A percentile compares a stretch with the other conserved stretches of the same genome.
Evolutionary conservation across 371 early-diverging fungal genomes (phyloP).

Genomic region (Coemansia sp.): DNA sequence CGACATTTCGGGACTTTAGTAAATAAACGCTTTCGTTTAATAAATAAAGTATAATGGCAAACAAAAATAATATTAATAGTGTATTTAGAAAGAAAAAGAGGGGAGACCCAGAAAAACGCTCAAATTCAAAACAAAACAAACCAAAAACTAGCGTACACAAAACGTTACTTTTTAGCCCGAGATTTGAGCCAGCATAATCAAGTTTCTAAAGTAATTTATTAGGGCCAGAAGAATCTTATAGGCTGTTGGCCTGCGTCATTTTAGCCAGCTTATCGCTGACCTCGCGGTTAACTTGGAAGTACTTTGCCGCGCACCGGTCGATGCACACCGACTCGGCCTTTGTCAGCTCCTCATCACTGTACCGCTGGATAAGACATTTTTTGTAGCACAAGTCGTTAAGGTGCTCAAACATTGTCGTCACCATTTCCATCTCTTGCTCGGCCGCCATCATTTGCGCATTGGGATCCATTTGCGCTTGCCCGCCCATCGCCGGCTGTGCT

Average conservation of each 20-base stretch:
- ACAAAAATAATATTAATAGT: too few relatives aligned
- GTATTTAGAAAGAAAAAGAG: too few relatives aligned
- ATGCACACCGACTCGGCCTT: conserved; percentile 96
- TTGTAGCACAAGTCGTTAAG: conserved; percentile 80
- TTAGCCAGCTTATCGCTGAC: conserved; percentile 69
- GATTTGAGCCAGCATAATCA: too few relatives aligned
- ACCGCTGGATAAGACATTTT: conserved; percentile 85
- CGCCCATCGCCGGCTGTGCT: conserved; percentile 20
- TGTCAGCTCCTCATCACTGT: conserved; percentile 84
- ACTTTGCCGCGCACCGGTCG: conserved; percentile 90
- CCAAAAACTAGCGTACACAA: too few relatives aligned
- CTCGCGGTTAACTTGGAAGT: conserved; percentile 72
- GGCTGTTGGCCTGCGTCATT: conserved; percentile 52
- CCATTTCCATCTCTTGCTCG: conserved; percentile 84
- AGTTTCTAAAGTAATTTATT: too few relatives aligned
- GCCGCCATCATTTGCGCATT: conserved; percentile 70
- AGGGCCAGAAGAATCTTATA: conserved; percentile 10
- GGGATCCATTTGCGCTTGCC: conserved; percentile 41
- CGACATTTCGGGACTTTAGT: conserved; percentile 14
- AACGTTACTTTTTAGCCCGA: too few relatives aligned
- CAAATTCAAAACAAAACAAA: too few relatives aligned
- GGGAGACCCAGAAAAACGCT: too few relatives aligned
- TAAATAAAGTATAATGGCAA: too few relatives aligned
- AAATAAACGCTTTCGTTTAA: too few relatives aligned
- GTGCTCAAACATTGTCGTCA: conserved; percentile 80